Conservation (phyloP, 805 yeast species). For the Candida chilensis region DNA sequence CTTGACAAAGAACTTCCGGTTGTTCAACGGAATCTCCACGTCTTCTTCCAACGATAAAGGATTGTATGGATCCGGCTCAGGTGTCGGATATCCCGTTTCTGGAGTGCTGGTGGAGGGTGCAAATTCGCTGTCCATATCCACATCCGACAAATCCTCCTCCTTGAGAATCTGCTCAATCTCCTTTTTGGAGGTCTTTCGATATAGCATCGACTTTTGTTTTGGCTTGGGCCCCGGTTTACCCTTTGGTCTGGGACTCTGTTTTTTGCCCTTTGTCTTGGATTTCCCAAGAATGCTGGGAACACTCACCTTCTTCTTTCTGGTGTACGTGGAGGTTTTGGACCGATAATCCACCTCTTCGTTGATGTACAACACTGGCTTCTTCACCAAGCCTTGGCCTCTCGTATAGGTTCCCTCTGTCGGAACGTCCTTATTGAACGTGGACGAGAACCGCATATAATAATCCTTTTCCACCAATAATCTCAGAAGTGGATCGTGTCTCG, state of each 20-base stretch:
- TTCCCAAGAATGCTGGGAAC: background rate
- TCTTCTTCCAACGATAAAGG: conserved; percentile 11
- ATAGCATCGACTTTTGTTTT: conserved; percentile 1
- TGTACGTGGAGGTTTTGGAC: background rate
- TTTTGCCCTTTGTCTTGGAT: background rate
- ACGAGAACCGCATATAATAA: background rate
- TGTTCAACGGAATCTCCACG: conserved; percentile 10
- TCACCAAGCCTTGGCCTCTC: background rate
- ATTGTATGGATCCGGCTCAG: conserved; percentile 4
- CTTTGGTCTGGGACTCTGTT: background rate
- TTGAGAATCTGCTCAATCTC: background rate
- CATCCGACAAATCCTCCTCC: conserved; percentile 1
- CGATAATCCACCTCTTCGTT: background rate
- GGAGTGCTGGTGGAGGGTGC: conserved; percentile 4
- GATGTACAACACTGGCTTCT: background rate
- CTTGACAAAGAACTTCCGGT: conserved; percentile 20
- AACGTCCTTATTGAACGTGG: background rate
- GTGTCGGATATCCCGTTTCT: conserved; percentile 3
- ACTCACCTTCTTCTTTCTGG: background rate
- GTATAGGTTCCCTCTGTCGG: background rate
- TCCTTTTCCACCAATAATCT: background rate
- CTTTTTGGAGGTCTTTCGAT: background rate
- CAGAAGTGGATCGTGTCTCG: no score
- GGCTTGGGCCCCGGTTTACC: conserved; percentile 4
- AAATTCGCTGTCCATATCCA: conserved; percentile 3